These are phyloP conservation scores for Porphyra umbilicalis DNA, from an alignment of 31 red algal species.

Conservation along the genomic window DNA sequence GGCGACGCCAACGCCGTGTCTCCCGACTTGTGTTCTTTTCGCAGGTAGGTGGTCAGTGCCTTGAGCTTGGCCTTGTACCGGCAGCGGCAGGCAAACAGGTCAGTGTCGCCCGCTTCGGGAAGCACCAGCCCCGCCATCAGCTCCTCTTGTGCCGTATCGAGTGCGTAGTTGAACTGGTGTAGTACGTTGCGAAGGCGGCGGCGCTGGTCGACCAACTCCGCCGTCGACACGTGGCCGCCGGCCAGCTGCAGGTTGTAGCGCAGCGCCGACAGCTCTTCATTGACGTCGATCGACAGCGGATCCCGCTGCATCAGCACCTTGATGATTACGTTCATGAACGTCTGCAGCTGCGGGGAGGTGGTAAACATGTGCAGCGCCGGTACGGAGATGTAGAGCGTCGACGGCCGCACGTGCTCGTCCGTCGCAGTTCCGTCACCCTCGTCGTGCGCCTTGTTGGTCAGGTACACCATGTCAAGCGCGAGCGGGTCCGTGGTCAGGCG, in stretches of 20 bases:
- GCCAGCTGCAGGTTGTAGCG: constrained; percentile 57
- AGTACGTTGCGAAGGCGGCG: constrained; percentile 45
- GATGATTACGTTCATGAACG: constrained; percentile 53
- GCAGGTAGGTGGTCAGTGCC: constrained; percentile 60
- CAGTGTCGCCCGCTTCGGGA: constrained; percentile 18
- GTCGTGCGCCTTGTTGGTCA: constrained; percentile 12
- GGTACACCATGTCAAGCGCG: constrained; percentile 61
- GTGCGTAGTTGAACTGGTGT: constrained; percentile 71
- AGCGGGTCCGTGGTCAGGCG: constrained; percentile 41
- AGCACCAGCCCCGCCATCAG: constrained; percentile 33
- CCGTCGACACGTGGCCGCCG: constrained; percentile 47
- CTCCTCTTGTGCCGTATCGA: constrained; percentile 59
- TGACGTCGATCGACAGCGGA: constrained; percentile 42
- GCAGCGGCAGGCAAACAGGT: constrained; percentile 8
- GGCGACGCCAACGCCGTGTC: constrained; percentile 15
- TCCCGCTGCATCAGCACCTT: constrained; percentile 75
- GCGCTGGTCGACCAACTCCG: constrained; percentile 46
- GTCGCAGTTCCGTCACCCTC: constrained; percentile 23
- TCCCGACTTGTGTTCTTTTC: constrained; percentile 48
- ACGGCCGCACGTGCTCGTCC: constrained; percentile 50
- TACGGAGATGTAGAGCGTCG: constrained; percentile 54
- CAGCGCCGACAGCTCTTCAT: constrained; percentile 54
- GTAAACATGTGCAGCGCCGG: constrained; percentile 45
- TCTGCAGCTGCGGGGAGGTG: constrained; percentile 53
- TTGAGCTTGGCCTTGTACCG: constrained; percentile 65